Conservation (phyloP, 2,329 filamentous ascomycete species). For the Cadophora luteo-olivacea region DNA sequence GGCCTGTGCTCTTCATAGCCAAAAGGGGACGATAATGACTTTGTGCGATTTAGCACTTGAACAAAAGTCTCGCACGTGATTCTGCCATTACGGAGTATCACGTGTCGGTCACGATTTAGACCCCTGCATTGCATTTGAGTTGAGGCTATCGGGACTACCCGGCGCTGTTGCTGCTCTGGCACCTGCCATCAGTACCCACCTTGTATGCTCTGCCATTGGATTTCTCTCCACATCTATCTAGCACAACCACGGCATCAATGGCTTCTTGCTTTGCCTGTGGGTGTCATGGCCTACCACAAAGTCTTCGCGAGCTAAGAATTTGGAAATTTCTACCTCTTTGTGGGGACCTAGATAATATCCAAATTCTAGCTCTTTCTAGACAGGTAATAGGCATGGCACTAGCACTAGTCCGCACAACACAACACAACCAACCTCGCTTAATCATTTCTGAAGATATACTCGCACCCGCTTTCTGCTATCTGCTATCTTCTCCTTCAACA, state of each 20-base stretch:
- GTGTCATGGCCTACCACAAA: background rate
- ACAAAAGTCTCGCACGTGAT: conserved; percentile 7
- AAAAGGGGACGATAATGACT: background rate
- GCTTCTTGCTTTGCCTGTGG: background rate
- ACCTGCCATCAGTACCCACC: background rate
- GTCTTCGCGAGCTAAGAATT: background rate
- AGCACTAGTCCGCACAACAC: background rate
- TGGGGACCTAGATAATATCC: background rate
- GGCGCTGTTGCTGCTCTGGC: background rate
- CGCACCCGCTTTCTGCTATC: background rate
- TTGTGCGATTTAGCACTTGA: conserved; percentile 1
- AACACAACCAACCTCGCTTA: background rate
- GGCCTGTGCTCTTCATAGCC: background rate
- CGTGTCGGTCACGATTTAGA: conserved; percentile 3
- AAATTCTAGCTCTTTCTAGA: conserved; percentile 4
- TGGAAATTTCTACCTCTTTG: conserved; percentile 5
- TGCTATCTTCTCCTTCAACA: background rate
- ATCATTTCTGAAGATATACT: conserved; percentile 7
- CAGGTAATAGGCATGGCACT: background rate
- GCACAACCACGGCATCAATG: background rate
- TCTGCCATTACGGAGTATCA: background rate
- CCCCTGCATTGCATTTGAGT: conserved; percentile 1
- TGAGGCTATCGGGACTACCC: background rate
- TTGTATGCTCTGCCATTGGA: background rate
- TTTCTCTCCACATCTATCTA: background rate